Conservation (phyloP, 2,329 filamentous ascomycete species). For the Colletotrichum gloeosporioides region DNA sequence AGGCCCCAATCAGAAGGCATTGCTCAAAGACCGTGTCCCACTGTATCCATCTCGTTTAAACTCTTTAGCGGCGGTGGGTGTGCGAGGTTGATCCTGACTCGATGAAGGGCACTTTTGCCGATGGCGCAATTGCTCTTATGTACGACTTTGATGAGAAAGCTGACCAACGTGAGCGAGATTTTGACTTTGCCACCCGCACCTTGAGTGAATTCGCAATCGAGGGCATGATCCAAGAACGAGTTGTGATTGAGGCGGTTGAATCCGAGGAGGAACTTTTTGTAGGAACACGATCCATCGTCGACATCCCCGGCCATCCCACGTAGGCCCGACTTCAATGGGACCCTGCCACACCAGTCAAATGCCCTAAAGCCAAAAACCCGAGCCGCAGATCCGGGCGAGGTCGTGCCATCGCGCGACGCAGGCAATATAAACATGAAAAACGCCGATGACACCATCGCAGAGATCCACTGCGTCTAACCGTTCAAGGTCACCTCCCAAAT, state of each 20-base stretch:
- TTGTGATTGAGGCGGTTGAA: neutral
- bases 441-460: slow-evolving; percentile 14
- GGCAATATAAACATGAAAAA: neutral
- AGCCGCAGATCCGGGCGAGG: neutral
- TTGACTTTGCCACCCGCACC: neutral
- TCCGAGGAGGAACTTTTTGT: neutral
- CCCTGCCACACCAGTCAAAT: neutral
- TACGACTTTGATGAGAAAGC: neutral
- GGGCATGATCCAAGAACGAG: neutral
- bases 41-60: neutral
- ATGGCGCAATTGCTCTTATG: slow-evolving; percentile 12
- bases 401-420: neutral
- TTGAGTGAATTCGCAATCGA: neutral
- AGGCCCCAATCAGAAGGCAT: neutral
- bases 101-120: slow-evolving; percentile 4
- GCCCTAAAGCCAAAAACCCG: neutral
- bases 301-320: neutral
- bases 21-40: neutral
- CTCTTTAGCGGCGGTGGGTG: neutral
- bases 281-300: neutral
- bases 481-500: neutral
- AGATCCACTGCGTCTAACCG: neutral
- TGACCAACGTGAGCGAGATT: neutral
- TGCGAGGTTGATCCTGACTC: neutral
- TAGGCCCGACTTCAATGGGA: neutral